A percentile compares a stretch with the other conserved stretches of the same genome.
Conservation (phyloP, 1,284 basidiomycete genomes). For the Takashimella tepidaria region DNA sequence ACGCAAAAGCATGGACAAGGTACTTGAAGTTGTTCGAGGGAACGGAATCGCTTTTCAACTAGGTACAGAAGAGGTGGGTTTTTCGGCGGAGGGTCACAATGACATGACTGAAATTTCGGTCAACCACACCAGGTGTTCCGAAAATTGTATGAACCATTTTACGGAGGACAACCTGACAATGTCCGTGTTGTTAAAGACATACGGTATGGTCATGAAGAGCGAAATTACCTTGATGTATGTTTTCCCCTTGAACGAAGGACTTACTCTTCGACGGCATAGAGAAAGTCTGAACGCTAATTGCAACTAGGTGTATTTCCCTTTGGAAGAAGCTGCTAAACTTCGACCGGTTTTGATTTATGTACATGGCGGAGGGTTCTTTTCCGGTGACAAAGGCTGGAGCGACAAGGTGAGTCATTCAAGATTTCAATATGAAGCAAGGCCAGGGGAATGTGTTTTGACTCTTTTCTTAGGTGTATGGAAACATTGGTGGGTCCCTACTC, state of each 20-base stretch:
- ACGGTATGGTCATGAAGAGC: background rate
- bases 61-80: conserved; percentile 5
- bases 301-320: conserved; percentile 1
- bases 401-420: conserved; percentile 4
- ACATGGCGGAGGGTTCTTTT: conserved; percentile 13
- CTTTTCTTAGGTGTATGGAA: background rate
- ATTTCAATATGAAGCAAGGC: background rate
- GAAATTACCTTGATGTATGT: conserved; percentile 3
- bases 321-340: background rate
- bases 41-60: conserved; percentile 7
- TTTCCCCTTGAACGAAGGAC: too few relatives aligned
- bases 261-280: too few relatives aligned
- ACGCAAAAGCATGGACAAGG: conserved; percentile 1
- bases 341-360: conserved; percentile 7
- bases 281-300: background rate
- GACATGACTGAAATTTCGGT: background rate
- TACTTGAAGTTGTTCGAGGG: background rate
- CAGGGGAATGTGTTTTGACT: background rate
- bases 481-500: background rate
- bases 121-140: background rate
- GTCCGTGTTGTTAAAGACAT: background rate
- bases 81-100: background rate
- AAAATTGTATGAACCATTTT: conserved; percentile 4
- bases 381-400: conserved; percentile 12
- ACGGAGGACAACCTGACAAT: conserved; percentile 1